Base-by-base conservation (phyloP, 2,329 filamentous ascomycete genomes). In the Cercospora berteroae region DNA sequence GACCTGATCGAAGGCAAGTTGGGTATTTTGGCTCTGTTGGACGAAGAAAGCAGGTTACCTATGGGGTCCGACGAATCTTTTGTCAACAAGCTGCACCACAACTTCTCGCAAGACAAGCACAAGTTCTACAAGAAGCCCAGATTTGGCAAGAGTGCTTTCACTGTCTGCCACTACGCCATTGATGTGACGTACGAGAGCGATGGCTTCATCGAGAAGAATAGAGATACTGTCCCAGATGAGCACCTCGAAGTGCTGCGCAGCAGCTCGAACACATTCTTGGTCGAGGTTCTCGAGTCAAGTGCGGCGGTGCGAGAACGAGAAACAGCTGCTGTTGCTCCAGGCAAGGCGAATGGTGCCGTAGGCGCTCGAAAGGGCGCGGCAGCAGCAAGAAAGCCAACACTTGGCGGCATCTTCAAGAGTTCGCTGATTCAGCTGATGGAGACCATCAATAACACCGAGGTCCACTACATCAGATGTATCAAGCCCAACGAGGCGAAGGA, bases 121-220 rank as follows among this genome's bases (percentile, higher is more conserved):
- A 92, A 92, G 77, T 98, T 97, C 79, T 99, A 96, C 87, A 98
- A 97, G 85, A 99, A 98, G 83, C 95, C 95, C 6, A 88, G 95
- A 66, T 99, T 99, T 75, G 95, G 95, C 73, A 98, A 98, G 81
- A 97, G 94, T 13, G 87, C 95, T 1, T 99, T 99, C 82, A 98
- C 95, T 7, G 94, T 99, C 70, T 98, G 94, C 80, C 96, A 99
- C 81, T 99, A 99, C 81, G 95, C 95, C 62, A 86, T 99, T 65
- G 95, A 99, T 76, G 95, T 99, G 74, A 98, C 94, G 18, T 99
- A 99, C 79, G 95, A 99, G 80, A 98, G 94, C 1, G 95, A 99
- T 74, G 95, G 95, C 57, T 99, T 99, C 81, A 97, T 99, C 76
- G 96, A 99, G 80, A 99, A 99, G 87, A 99, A 99, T 81, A 89